Evolutionary conservation across 345 rosid species (phyloP), one percentile per base, ranked within the genome.

Genomic region (Lumnitzera racemosa): DNA sequence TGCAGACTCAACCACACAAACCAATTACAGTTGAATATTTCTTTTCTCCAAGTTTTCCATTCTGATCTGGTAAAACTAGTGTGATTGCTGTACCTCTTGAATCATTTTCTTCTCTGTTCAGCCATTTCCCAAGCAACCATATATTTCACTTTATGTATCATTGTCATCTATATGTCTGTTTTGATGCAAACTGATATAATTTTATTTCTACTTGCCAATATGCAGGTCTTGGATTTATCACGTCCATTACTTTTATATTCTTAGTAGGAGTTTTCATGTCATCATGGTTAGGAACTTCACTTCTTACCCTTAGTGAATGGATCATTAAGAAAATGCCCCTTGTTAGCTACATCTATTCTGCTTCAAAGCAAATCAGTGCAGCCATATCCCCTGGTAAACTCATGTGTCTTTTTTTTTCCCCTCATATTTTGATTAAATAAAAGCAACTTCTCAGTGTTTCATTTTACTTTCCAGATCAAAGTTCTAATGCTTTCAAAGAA

Each of bases 211-310:
- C 24, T 16, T 58, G 50, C n/a, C 52, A 24, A 60, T 23, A 11
- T 50, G 43, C 59, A 81, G 83, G 83, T 70, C 83, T 81, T 43
- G 83, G 83, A 53, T 81, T 81, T 29, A 59, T 75, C 47, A 78
- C 86, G 59, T 78, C 85, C 60, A 66, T 75, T 4, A 71, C 77
- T 15, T 81, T 78, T 57, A 78, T 78, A 58, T 78, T 78, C 75
- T 51, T 81, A 71, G 79, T 78, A 16, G 86, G 83, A 16, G 73
- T 78, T 51, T 81, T 81, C 74, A 78, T 81, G 86, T 81, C 86
- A 24, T 81, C 86, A 11, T 81, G 86, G 83, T 67, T 78, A 73
- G 81, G 81, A 53, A 62, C 81, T 59, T 76, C 81, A 36, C 76
- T 81, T 41, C 73, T 78, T 51, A 61, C 79, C 55, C 77, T 81